A percentile compares a stretch with the other conserved stretches of the same genome.
Conservation (phyloP, 2,329 filamentous ascomycete genomes). For the Ophiostoma sp. region DNA sequence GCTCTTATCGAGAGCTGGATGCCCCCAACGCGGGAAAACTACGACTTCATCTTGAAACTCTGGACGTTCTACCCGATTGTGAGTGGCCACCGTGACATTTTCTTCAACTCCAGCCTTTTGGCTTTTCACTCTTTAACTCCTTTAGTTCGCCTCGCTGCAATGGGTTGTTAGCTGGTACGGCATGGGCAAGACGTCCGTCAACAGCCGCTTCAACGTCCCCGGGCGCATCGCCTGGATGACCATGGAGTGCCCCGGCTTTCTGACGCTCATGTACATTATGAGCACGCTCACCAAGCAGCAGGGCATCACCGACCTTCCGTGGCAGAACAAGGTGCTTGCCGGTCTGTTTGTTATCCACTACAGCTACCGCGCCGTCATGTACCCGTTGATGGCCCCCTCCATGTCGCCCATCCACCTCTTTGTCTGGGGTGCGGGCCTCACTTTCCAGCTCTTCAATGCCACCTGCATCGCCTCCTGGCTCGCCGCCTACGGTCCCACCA, state of each 20-base stretch:
- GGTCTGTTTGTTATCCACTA: slow-evolving; percentile 81
- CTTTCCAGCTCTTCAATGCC: slow-evolving; percentile 81
- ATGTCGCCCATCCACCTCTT: slow-evolving; percentile 84
- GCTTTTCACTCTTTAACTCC: no score
- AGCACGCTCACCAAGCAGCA: slow-evolving; percentile 61
- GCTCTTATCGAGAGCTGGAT: slow-evolving; percentile 55
- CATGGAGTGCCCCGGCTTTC: slow-evolving; percentile 81
- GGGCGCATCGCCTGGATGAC: slow-evolving; percentile 83
- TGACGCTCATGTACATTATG: slow-evolving; percentile 79
- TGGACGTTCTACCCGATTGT: slow-evolving; percentile 60
- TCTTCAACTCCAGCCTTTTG: no score
- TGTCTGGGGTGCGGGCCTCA: slow-evolving; percentile 63
- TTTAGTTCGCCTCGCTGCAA: slow-evolving; percentile 70
- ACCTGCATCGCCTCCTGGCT: slow-evolving; percentile 78
- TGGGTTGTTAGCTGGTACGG: slow-evolving; percentile 80
- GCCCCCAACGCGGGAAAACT: slow-evolving; percentile 60
- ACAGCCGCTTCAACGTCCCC: slow-evolving; percentile 77
- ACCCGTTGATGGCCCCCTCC: slow-evolving; percentile 79
- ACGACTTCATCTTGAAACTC: slow-evolving; percentile 51
- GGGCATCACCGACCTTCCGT: slow-evolving; percentile 63
- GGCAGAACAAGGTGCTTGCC: slow-evolving; percentile 75
- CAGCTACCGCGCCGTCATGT: slow-evolving; percentile 80
- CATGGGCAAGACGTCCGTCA: slow-evolving; percentile 85
- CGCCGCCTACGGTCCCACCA: slow-evolving; percentile 75
- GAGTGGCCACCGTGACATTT: no score